These are phyloP conservation scores for Aspergillus calidoustus DNA, from an alignment of 2,329 filamentous ascomycete species.

Conservation along the genomic window DNA sequence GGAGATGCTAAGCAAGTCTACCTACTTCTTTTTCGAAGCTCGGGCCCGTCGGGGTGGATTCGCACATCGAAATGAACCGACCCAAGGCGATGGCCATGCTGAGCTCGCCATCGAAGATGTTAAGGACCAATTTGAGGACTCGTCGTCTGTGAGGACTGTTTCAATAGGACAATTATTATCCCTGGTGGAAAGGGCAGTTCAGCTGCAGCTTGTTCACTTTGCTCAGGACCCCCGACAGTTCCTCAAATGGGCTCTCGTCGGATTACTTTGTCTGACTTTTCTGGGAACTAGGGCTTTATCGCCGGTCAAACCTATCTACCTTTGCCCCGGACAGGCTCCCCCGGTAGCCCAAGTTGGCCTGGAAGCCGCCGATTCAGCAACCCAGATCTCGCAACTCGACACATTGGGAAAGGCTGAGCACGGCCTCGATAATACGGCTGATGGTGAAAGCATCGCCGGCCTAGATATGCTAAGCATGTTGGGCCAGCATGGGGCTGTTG, in stretches of 20 bases:
- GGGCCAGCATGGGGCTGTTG: not conserved
- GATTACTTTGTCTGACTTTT: slow-evolving; percentile 4
- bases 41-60: not conserved
- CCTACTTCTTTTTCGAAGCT: not conserved
- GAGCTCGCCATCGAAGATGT: not conserved
- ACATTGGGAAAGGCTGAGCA: not conserved
- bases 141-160: not conserved
- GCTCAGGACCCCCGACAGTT: not conserved
- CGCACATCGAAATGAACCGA: not conserved
- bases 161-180: not conserved
- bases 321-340: not conserved
- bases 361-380: not conserved
- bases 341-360: not conserved
- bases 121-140: not conserved
- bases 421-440: not conserved
- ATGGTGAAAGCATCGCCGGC: not conserved
- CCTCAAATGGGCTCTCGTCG: slow-evolving; percentile 1
- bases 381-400: not conserved
- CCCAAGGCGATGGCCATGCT: not conserved
- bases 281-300: not conserved
- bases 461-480: not conserved
- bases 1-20: not conserved
- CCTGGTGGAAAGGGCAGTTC: not conserved
- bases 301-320: not conserved
- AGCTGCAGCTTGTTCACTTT: not conserved